Conservation (phyloP, 345 rosid genomes). For the Combretum micranthum region DNA sequence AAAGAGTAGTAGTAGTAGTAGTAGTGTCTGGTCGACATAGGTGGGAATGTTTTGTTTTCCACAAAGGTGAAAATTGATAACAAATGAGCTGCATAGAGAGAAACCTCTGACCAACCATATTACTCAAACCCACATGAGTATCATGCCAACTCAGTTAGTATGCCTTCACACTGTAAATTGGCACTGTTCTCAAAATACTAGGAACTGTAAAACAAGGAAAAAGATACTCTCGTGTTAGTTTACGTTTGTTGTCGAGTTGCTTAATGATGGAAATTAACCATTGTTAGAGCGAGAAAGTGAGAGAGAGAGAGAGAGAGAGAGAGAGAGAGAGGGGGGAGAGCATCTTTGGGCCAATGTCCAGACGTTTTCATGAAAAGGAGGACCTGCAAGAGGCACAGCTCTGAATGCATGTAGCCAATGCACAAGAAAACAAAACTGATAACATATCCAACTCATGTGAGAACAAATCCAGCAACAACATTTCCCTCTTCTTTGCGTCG, state of each 20-base stretch:
- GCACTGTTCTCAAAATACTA: background rate
- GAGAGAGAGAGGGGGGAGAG: too few relatives aligned
- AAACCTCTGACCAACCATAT: background rate
- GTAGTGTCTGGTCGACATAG: too few relatives aligned
- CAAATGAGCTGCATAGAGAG: too few relatives aligned
- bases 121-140: background rate
- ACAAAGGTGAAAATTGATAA: too few relatives aligned
- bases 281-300: background rate
- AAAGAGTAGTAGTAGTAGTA: too few relatives aligned
- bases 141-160: too few relatives aligned
- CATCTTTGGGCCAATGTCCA: conserved; percentile 10
- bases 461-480: conserved; percentile 23
- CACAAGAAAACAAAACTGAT: conserved; percentile 7
- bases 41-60: too few relatives aligned
- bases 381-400: conserved; percentile 3
- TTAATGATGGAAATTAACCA: too few relatives aligned
- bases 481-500: conserved; percentile 11
- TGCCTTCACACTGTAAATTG: background rate
- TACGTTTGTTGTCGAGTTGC: too few relatives aligned
- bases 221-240: too few relatives aligned
- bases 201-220: background rate
- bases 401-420: conserved; percentile 4
- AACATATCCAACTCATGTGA: conserved; percentile 33
- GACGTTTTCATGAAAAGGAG: conserved; percentile 12
- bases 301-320: conserved; percentile 1